Base-by-base conservation (phyloP, 106 monocot genomes). In the Xerophyta viscosa region DNA sequence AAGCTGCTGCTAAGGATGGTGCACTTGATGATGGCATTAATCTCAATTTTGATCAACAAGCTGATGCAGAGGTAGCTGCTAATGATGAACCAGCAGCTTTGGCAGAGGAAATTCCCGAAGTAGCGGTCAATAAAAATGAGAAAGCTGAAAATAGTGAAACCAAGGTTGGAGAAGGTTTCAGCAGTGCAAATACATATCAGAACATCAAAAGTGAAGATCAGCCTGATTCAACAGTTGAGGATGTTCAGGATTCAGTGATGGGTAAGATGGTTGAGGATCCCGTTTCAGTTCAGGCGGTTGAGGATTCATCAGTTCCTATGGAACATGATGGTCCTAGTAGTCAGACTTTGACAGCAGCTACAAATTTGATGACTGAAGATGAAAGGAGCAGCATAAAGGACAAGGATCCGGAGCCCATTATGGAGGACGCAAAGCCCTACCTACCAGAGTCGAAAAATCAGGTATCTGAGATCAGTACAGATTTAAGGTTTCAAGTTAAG, bases 401-500 rank as follows among this genome's bases (percentile, higher is more conserved):
- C 14, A 30, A 70, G 48, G 66, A 78, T 48, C 37, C 64, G 64
- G 30, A 66, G 53, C 57, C 44, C 43, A 29, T 48, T 31, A 28
- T 37, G 14, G 70, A 70, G 52, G 86, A 92, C 48, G 37, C n/a
- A 31, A 46, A 37, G 39, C 51, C 33, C 59, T 44, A 29, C 51
- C 20, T n/a, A 26, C 29, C 70, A 4, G 71, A 81, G 50, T 51
- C 25, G 29, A 62, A 71, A 43, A 75, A 77, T 33, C 87, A 93
- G 83, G 92, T 87, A 93, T 71, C 87, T 77, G 81, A 85, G 81
- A 74, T 85, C 66, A 81, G 65, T 60, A 69, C 60, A 70, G 79
- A 69, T 74, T 77, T 87, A 77, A 83, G 72, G 46, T 74, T 73
- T 66, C 71, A 77, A 80, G 77, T 87, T 70, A 83, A 75, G 64